phyloP scores from a whole-genome alignment of 1,139 yeast species.

The Scheffersomyces segobiensis region DNA sequence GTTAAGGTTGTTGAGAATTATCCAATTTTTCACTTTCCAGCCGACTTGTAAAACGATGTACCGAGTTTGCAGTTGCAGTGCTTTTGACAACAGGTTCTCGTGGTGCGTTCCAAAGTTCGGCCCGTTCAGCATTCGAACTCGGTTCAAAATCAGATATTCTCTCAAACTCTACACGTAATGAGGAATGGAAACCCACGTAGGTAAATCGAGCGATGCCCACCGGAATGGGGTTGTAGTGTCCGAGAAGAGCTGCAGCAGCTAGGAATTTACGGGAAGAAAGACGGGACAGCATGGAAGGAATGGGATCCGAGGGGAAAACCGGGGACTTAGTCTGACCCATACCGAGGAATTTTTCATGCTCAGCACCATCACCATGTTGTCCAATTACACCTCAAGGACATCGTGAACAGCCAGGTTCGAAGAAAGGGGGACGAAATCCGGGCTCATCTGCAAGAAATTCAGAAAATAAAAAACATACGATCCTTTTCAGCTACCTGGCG shows the following conservation, averaged over 20 bases:
- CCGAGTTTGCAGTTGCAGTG: background rate
- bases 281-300: background rate
- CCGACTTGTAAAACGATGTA: background rate
- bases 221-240: background rate
- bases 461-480: background rate
- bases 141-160: background rate
- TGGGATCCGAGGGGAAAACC: background rate
- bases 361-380: background rate
- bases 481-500: background rate
- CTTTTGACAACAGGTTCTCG: background rate
- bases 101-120: background rate
- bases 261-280: background rate
- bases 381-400: background rate
- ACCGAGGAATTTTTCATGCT: background rate
- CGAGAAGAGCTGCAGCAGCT: background rate
- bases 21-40: background rate
- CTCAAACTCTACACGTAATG: background rate
- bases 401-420: background rate
- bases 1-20: background rate
- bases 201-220: background rate
- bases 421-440: background rate
- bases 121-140: background rate
- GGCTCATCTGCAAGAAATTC: background rate
- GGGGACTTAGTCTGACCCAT: background rate
- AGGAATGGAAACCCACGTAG: background rate